Evolutionary conservation across 768 basidiomycete genomes (phyloP).

Genomic region (Tremella yokohamensis): DNA sequence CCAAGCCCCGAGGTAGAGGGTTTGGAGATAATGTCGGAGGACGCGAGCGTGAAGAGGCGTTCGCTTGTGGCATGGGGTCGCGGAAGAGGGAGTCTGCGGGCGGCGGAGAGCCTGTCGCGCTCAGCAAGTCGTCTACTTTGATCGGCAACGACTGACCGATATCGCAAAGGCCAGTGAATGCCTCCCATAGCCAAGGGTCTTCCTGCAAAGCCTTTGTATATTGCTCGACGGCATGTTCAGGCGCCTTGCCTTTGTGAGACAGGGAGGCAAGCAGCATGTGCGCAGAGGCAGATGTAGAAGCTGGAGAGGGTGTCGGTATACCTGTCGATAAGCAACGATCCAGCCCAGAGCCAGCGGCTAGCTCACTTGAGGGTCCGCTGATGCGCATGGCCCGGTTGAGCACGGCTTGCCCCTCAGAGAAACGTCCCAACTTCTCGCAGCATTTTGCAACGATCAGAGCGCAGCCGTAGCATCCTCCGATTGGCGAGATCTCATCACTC

Average conservation of each 20-base stretch:
- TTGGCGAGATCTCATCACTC: neutral
- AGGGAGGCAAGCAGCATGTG: conserved; percentile 27
- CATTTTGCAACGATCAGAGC: conserved; percentile 43
- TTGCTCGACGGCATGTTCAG: conserved; percentile 29
- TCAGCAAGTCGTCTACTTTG: neutral
- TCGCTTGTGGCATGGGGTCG: conserved; percentile 25
- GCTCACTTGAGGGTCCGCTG: conserved; percentile 26
- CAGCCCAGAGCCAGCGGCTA: neutral
- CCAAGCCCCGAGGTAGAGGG: conserved; percentile 42
- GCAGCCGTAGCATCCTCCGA: conserved; percentile 34
- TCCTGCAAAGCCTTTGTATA: conserved; percentile 37
- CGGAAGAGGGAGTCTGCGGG: conserved; percentile 29
- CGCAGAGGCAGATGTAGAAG: conserved; percentile 20
- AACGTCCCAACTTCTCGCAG: conserved; percentile 38
- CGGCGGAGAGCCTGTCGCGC: conserved; percentile 21
- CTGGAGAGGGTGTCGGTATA: conserved; percentile 19
- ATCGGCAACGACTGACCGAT: conserved; percentile 31
- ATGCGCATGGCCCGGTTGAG: conserved; percentile 30
- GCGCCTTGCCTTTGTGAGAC: conserved; percentile 36
- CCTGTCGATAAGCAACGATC: conserved; percentile 13
- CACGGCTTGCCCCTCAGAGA: conserved; percentile 33
- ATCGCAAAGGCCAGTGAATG: conserved; percentile 47
- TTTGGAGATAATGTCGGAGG: conserved; percentile 35
- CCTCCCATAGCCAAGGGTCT: conserved; percentile 50
- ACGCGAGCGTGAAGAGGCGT: conserved; percentile 19